Base-by-base conservation (phyloP, 2,329 filamentous ascomycete species). In the Dactylella cylindrospora region DNA sequence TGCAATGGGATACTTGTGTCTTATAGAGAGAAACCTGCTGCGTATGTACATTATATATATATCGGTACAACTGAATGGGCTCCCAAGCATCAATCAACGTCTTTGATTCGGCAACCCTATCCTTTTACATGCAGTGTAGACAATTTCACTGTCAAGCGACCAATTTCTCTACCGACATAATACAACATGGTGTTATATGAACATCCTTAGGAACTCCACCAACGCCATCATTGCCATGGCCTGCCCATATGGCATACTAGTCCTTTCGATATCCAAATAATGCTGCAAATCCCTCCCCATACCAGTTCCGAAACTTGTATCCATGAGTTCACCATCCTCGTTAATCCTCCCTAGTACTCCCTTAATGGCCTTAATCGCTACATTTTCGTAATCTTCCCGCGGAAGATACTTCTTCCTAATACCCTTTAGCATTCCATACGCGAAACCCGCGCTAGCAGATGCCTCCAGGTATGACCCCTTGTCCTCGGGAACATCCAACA, bases 171-270 rank as follows among this genome's bases (percentile, higher is more conserved):
- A n/a, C n/a, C n/a, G n/a, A n/a, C n/a, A n/a, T n/a, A n/a, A n/a
- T n/a, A n/a, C n/a, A n/a, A n/a, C n/a, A n/a, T n/a, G n/a, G 15
- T 13, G 4, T 36, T 73, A 80, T 29, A 79, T 73, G 62, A 80
- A 85, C 25, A 78, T 78, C 40, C 85, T 77, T 72, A 87, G 70
- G 67, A 85, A 86, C 73, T 91, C 87, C 0, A 85, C 85, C 65
- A 90, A 71, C 0, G 85, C 83, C 83, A 90, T 89, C 65, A 90
- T 88, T 0, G 85, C 86, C 86, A 90, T 90, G 0, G 86, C 85
- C 71, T 90, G 87, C 0, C 87, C 87, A 68, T 90, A 90, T 5
- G 86, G 87, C 87, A 90, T 91, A 67, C 84, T 85, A 2, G 87
- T 91, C 64, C 84, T 73, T 1, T 83, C 79, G 55, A 91, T 90